Evolutionary conservation across 768 basidiomycete genomes (phyloP), one percentile per base, ranked within the genome.

Genomic region (Pleurotus eryngii): DNA sequence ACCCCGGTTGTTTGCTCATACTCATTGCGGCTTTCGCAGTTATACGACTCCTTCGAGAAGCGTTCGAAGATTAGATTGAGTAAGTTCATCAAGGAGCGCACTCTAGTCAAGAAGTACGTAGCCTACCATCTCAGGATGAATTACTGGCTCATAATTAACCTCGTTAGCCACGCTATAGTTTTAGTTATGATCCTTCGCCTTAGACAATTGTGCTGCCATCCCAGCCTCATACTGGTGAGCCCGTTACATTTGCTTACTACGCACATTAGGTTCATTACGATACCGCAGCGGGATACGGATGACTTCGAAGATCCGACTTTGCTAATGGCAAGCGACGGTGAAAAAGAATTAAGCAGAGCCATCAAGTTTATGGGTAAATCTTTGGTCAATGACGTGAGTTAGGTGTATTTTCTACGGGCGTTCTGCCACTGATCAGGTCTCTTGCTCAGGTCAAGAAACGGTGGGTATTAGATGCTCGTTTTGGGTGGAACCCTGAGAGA

Each of bases 141-240:
- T 38, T 55, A 1, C 48, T 85, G 83, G 61, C 78, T 84, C 64
- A 68, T 78, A 3, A 5, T 22, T 27, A n/a, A 35, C 39, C 4
- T 27, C 0, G 4, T 30, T 49, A 35, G 9, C 24, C 48, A 18
- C 38, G 24, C 42, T 14, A 24, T 22, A 8, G 15, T 39, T 12
- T 62, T 86, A 76, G 84, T 89, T 20, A 78, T 92, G 80, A 86
- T 92, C 17, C 76, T 92, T 35, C 85, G 90, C 5, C 72, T 93
- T 40, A 78, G 89, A 4, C 90, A 91, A 64, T 71, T 91, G 0
- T 89, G 86, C 64, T 82, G 82, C 60, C 89, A 90, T 65, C 89
- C 89, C 0, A 74, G 85, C 63, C 80, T 92, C 4, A 84, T 89
- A 42, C 73, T 89, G 40, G 86, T 86, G 50, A 30, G 80, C 65